Percentiles rank a stretch among this genome's conserved stretches.
Conservation (phyloP, 805 yeast genomes). For the Zygosaccharomyces lentus region DNA sequence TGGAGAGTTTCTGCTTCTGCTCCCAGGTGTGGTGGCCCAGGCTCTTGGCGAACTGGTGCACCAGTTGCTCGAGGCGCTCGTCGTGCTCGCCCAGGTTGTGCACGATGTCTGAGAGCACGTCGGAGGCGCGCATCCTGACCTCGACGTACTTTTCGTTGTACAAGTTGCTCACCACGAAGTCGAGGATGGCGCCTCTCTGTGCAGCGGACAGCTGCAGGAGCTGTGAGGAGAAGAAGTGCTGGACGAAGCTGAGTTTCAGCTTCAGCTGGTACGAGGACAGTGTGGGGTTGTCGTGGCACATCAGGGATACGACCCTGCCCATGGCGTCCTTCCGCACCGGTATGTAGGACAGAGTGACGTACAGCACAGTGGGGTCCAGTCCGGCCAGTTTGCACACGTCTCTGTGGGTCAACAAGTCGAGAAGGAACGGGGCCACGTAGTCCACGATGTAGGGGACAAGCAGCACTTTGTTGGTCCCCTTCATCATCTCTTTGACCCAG, state of each 20-base stretch:
- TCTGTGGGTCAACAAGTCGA: slow-evolving; percentile 59
- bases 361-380: slow-evolving; percentile 49
- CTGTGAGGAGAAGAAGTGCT: slow-evolving; percentile 66
- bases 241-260: slow-evolving; percentile 64
- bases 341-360: slow-evolving; percentile 45
- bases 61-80: slow-evolving; percentile 36
- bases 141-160: slow-evolving; percentile 64
- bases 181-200: slow-evolving; percentile 49
- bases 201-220: slow-evolving; percentile 47
- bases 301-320: slow-evolving; percentile 43
- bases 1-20: slow-evolving; percentile 36
- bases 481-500: slow-evolving; percentile 53
- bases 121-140: slow-evolving; percentile 69
- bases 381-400: slow-evolving; percentile 75
- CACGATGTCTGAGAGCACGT: slow-evolving; percentile 73
- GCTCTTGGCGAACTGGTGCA: slow-evolving; percentile 39
- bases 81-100: slow-evolving; percentile 52
- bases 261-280: slow-evolving; percentile 58
- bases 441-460: slow-evolving; percentile 49
- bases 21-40: slow-evolving; percentile 28
- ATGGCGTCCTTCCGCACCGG: slow-evolving; percentile 43
- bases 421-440: slow-evolving; percentile 63
- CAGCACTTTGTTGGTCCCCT: slow-evolving; percentile 50
- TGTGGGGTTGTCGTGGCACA: slow-evolving; percentile 36
- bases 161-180: slow-evolving; percentile 45